Evolutionary conservation across 2,329 filamentous ascomycete species (phyloP).

Genomic region (Ophiostoma novo-ulmi): DNA sequence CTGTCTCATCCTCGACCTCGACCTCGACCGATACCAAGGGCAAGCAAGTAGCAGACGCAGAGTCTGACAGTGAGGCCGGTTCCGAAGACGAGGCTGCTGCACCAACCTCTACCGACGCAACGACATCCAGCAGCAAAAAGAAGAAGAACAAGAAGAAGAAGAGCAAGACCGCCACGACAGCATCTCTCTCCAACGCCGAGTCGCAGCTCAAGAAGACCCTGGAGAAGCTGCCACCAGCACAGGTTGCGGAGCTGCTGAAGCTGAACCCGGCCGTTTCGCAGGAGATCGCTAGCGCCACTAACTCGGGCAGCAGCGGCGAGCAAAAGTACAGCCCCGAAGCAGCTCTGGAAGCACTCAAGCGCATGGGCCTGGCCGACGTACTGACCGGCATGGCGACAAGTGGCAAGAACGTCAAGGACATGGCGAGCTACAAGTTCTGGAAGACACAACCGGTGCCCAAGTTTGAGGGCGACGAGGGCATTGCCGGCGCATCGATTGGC

Average conservation of each 20-base stretch:
- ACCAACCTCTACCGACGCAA: slow-evolving; percentile 2
- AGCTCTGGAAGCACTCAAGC: slow-evolving; percentile 52
- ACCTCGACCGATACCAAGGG: slow-evolving; percentile 38
- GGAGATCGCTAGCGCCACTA: slow-evolving; percentile 41
- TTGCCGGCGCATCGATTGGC: slow-evolving; percentile 30
- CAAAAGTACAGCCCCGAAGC: slow-evolving; percentile 34
- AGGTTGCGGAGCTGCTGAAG: slow-evolving; percentile 61
- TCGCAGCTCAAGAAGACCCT: slow-evolving; percentile 48
- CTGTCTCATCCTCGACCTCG: slow-evolving; percentile 12
- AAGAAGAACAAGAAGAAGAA: slow-evolving; percentile 63
- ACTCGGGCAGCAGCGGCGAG: slow-evolving; percentile 15
- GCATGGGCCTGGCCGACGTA: slow-evolving; percentile 63
- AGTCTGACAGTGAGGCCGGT: slow-evolving; percentile 45
- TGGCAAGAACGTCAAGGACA: slow-evolving; percentile 89
- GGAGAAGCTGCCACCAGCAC: slow-evolving; percentile 49
- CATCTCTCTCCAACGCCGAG: slow-evolving; percentile 35
- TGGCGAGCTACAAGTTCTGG: slow-evolving; percentile 98
- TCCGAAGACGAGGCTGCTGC: slow-evolving; percentile 33
- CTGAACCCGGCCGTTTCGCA: slow-evolving; percentile 68
- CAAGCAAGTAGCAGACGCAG: slow-evolving; percentile 41
- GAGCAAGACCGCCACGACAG: slow-evolving; percentile 42
- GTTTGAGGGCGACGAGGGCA: slow-evolving; percentile 54
- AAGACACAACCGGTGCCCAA: slow-evolving; percentile 90
- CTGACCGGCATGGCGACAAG: slow-evolving; percentile 69
- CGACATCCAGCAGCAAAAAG: slow-evolving; percentile 48